Conservation (phyloP, 208 protist genomes). For the Trypanosoma boissoni region DNA sequence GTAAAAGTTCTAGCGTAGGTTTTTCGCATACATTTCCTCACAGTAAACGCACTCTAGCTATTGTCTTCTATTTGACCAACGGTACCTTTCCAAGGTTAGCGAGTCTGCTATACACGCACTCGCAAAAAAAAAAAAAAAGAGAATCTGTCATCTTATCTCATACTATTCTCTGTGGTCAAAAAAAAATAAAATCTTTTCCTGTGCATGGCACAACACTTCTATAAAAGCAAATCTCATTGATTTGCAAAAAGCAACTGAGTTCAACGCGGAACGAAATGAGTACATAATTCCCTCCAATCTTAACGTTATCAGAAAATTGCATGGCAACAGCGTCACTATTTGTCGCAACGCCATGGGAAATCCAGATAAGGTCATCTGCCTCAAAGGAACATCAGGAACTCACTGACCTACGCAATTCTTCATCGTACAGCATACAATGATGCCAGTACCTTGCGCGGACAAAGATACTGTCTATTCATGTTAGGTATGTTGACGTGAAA, state of each 20-base stretch:
- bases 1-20: conserved; percentile 15
- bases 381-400: neutral
- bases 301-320: conserved; percentile 18
- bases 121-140: conserved; percentile 19
- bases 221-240: conserved; percentile 6
- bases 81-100: conserved; percentile 5
- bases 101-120: conserved; percentile 9
- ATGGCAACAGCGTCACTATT: conserved; percentile 12
- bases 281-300: neutral
- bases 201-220: conserved; percentile 1
- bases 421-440: conserved; percentile 13
- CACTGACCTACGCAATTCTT: neutral
- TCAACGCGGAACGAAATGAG: conserved; percentile 5
- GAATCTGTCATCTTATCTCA: conserved; percentile 8
- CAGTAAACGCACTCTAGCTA: conserved; percentile 2
- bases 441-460: conserved; percentile 20
- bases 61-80: neutral
- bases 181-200: neutral
- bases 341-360: conserved; percentile 16
- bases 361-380: conserved; percentile 1
- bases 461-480: conserved; percentile 11
- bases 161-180: conserved; percentile 11
- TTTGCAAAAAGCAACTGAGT: neutral
- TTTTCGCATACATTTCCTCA: conserved; percentile 5
- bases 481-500: conserved; percentile 17